Conservation (phyloP, 2,329 filamentous ascomycete species). For the Ustulina deusta region DNA sequence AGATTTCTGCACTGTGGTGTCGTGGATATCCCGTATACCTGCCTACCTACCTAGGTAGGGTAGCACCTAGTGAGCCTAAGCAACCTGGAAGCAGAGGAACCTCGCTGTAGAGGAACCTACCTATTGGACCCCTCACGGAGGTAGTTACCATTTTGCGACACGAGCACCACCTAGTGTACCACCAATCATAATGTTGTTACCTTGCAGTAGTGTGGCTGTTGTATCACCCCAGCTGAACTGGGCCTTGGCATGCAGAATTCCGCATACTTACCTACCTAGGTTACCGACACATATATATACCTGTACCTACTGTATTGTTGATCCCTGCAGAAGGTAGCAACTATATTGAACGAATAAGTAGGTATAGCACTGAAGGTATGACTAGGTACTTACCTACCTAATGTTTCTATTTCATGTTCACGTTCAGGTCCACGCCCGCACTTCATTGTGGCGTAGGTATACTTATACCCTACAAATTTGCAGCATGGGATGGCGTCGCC, state of each 20-base stretch:
- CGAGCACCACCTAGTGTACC: not conserved
- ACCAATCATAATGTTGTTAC: slow-evolving; percentile 8
- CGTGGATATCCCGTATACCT: not conserved
- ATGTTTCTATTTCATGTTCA: too few relatives aligned
- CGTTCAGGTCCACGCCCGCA: too few relatives aligned
- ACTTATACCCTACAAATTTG: too few relatives aligned
- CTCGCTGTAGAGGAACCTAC: slow-evolving; percentile 1
- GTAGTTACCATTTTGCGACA: slow-evolving; percentile 7
- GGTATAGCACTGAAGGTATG: too few relatives aligned
- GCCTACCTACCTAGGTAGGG: not conserved
- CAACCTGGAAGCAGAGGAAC: not conserved
- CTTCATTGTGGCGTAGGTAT: too few relatives aligned
- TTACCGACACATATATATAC: too few relatives aligned
- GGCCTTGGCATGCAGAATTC: slow-evolving; percentile 1
- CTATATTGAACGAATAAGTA: too few relatives aligned
- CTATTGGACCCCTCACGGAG: slow-evolving; percentile 15
- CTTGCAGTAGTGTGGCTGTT: not conserved
- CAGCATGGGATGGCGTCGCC: too few relatives aligned
- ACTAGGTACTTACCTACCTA: too few relatives aligned
- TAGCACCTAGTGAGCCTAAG: not conserved
- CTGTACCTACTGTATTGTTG: too few relatives aligned
- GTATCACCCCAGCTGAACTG: slow-evolving; percentile 18
- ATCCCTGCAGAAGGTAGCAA: too few relatives aligned
- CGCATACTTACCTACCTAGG: not conserved
- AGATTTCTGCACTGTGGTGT: not conserved